Conservation (phyloP, 345 rosid genomes). For the Mallotus nudiflorus region DNA sequence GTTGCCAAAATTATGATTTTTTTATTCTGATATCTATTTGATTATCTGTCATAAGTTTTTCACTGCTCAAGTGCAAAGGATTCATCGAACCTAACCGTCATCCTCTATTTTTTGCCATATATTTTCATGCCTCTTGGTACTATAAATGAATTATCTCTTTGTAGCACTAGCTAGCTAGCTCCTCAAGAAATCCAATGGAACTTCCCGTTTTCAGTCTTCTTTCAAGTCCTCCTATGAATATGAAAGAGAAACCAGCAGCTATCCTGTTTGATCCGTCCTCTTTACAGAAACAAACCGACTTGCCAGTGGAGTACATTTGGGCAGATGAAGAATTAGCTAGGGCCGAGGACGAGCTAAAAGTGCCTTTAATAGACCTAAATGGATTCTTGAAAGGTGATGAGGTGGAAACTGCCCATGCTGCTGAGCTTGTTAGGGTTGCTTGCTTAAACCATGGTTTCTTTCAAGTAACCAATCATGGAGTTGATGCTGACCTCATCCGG, state of each 20-base stretch:
- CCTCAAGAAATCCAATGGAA: too few relatives aligned
- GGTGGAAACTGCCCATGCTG: slow-evolving; percentile 32
- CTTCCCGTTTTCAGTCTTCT: slow-evolving; percentile 4
- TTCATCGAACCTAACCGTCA: too few relatives aligned
- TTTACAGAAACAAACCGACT: slow-evolving; percentile 29
- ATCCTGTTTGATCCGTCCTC: slow-evolving; percentile 32
- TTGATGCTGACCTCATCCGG: slow-evolving; percentile 36
- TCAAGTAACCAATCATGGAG: slow-evolving; percentile 57
- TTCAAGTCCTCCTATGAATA: slow-evolving; percentile 2
- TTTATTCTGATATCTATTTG: too few relatives aligned
- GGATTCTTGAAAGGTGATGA: slow-evolving; percentile 47
- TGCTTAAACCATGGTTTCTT: slow-evolving; percentile 62
- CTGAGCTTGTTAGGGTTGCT: slow-evolving; percentile 39
- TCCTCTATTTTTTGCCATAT: too few relatives aligned
- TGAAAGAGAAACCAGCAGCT: neutral
- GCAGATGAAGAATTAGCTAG: slow-evolving; percentile 35
- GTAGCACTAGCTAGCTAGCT: too few relatives aligned
- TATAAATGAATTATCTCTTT: too few relatives aligned
- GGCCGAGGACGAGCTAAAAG: slow-evolving; percentile 37
- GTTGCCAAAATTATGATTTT: too few relatives aligned
- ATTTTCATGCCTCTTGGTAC: too few relatives aligned
- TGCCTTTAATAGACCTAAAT: slow-evolving; percentile 50
- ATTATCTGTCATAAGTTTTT: too few relatives aligned
- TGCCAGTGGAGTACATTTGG: slow-evolving; percentile 55
- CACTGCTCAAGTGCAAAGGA: too few relatives aligned